These are phyloP conservation scores for Claviceps purpurea DNA, from an alignment of 2,329 filamentous ascomycete genomes.

Conservation along the genomic window DNA sequence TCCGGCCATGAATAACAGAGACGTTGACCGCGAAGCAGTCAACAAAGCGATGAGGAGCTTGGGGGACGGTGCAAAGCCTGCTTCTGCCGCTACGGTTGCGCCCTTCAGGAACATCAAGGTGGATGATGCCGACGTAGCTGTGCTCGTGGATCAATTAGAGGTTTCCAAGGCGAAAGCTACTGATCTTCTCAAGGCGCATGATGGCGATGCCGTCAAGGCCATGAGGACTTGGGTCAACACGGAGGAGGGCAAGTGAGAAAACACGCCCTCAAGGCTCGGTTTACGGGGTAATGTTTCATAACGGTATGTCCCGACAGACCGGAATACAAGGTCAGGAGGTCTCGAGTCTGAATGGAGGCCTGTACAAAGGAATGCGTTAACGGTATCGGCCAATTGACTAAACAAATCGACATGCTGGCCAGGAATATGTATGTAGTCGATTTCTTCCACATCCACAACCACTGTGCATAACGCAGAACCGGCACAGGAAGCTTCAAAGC, in stretches of 20 bases:
- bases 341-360: background rate
- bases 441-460: background rate
- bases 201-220: constrained; percentile 55
- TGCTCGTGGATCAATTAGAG: constrained; percentile 63
- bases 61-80: constrained; percentile 21
- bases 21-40: constrained; percentile 57
- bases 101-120: constrained; percentile 56
- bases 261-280: background rate
- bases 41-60: constrained; percentile 59
- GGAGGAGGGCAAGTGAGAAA: constrained; percentile 5
- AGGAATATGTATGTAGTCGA: too few relatives aligned
- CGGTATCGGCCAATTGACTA: background rate
- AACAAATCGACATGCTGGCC: background rate
- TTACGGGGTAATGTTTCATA: background rate
- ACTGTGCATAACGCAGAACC: background rate
- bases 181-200: constrained; percentile 57
- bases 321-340: background rate
- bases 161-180: constrained; percentile 58
- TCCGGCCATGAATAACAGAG: constrained; percentile 29
- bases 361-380: too few relatives aligned
- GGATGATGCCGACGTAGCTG: constrained; percentile 53
- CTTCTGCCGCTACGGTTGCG: constrained; percentile 14
- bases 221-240: constrained; percentile 41
- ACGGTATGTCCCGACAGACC: background rate
- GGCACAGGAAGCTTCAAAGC: background rate